Conservation (phyloP, 306 rosid species). For the Gastrolobium bilobum region DNA sequence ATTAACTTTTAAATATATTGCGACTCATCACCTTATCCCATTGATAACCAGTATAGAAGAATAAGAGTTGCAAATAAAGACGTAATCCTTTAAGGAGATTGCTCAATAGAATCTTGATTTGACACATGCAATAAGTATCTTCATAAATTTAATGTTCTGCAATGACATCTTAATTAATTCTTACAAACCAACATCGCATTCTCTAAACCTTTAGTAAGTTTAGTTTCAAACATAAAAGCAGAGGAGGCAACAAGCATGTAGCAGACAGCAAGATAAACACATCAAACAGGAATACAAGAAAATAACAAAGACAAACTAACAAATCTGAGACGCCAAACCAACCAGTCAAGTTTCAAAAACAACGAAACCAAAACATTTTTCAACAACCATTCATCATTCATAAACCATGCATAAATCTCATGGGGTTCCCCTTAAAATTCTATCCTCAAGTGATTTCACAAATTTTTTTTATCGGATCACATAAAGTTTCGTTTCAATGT, state of each 20-base stretch:
- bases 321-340: slow-evolving; percentile 4
- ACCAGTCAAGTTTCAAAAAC: slow-evolving; percentile 25
- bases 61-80: too few species aligned
- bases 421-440: neutral
- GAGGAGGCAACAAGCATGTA: slow-evolving; percentile 8
- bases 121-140: too few species aligned
- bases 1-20: too few species aligned
- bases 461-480: neutral
- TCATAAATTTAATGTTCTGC: too few species aligned
- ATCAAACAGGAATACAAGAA: slow-evolving; percentile 12
- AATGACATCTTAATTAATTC: too few species aligned
- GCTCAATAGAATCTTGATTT: too few species aligned
- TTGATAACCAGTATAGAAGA: too few species aligned
- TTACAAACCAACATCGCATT: neutral
- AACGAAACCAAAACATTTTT: slow-evolving; percentile 31
- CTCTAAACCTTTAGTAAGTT: neutral
- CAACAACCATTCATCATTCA: slow-evolving; percentile 41
- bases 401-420: neutral
- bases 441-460: slow-evolving; percentile 26
- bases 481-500: slow-evolving; percentile 3
- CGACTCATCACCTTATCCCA: too few species aligned
- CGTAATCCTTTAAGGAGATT: too few species aligned
- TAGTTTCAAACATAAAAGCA: neutral
- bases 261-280: slow-evolving; percentile 22
- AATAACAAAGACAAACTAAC: slow-evolving; percentile 29